These are phyloP conservation scores for Cordyceps javanica DNA, from an alignment of 2,329 filamentous ascomycete genomes.

Conservation along the genomic window DNA sequence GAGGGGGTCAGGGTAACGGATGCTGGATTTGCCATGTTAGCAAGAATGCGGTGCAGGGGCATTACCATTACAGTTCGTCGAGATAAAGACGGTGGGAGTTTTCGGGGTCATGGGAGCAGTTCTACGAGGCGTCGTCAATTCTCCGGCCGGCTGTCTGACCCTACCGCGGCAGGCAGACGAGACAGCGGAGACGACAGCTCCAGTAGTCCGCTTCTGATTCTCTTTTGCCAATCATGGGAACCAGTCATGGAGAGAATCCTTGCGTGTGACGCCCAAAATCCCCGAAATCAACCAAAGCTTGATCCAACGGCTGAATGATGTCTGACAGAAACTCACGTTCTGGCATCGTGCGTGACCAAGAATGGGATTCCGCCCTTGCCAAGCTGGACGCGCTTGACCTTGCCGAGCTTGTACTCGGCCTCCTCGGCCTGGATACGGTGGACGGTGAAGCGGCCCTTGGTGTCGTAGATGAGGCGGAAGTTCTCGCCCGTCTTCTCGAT, in stretches of 20 bases:
- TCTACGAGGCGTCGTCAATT: slow-evolving; percentile 8
- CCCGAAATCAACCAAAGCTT: slow-evolving; percentile 76
- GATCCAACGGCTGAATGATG: slow-evolving; percentile 99
- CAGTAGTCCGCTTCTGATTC: not conserved
- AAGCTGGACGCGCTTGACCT: slow-evolving; percentile 99
- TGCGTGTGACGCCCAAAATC: slow-evolving; percentile 9
- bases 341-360: slow-evolving; percentile 99
- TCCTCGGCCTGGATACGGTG: slow-evolving; percentile 99
- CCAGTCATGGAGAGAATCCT: not conserved
- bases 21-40: slow-evolving; percentile 55
- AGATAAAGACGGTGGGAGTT: slow-evolving; percentile 21
- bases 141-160: slow-evolving; percentile 1
- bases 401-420: slow-evolving; percentile 99
- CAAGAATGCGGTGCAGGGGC: slow-evolving; percentile 20
- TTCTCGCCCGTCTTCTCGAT: slow-evolving; percentile 99
- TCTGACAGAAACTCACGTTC: slow-evolving; percentile 96
- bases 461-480: slow-evolving; percentile 99
- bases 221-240: not conserved
- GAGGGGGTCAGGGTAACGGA: slow-evolving; percentile 95
- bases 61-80: slow-evolving; percentile 14
- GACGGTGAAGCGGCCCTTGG: slow-evolving; percentile 99
- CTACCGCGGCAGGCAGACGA: slow-evolving; percentile 11
- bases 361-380: slow-evolving; percentile 99
- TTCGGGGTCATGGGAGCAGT: slow-evolving; percentile 1
- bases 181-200: not conserved